A percentile compares a stretch with the other conserved stretches of the same genome.
Evolutionary conservation across 805 yeast species (phyloP).

Genomic region (Kodamaea jinghongensis): DNA sequence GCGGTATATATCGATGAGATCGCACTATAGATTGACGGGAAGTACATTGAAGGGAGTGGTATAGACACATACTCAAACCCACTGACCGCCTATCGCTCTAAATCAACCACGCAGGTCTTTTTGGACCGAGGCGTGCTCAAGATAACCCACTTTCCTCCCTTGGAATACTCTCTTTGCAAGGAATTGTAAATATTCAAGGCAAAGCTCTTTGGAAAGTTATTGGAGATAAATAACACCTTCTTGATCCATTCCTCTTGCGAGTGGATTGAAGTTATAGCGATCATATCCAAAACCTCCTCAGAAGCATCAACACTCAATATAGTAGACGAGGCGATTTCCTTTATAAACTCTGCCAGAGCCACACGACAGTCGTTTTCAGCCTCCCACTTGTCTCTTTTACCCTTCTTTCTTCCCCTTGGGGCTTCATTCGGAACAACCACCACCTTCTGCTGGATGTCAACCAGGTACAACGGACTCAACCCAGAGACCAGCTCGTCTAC

Average conservation of each 20-base stretch:
- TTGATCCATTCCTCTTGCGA: slow-evolving; percentile 82
- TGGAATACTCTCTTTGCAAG: slow-evolving; percentile 66
- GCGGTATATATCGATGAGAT: no score
- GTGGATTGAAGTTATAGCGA: slow-evolving; percentile 68
- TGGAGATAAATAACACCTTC: slow-evolving; percentile 71
- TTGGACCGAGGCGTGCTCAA: slow-evolving; percentile 77
- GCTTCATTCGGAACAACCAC: slow-evolving; percentile 75
- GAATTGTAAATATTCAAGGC: slow-evolving; percentile 71
- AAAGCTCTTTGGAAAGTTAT: slow-evolving; percentile 81
- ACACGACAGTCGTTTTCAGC: slow-evolving; percentile 69
- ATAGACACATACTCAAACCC: no score
- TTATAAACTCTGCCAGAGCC: slow-evolving; percentile 54
- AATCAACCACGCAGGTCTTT: slow-evolving; percentile 44
- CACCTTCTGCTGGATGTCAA: slow-evolving; percentile 52
- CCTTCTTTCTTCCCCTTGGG: slow-evolving; percentile 72
- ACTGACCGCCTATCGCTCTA: slow-evolving; percentile 20
- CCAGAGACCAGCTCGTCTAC: slow-evolving; percentile 18
- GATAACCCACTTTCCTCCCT: slow-evolving; percentile 73
- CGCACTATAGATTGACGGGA: no score
- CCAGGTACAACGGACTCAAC: slow-evolving; percentile 15
- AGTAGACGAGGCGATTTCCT: slow-evolving; percentile 61
- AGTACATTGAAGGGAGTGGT: no score
- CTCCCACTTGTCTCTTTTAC: slow-evolving; percentile 73
- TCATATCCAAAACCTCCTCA: slow-evolving; percentile 84
- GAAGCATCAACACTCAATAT: slow-evolving; percentile 74